Evolutionary conservation across 176 grass and related monocot species (phyloP), one percentile per base, ranked within the genome.

Genomic region (Cenchrus americanus): DNA sequence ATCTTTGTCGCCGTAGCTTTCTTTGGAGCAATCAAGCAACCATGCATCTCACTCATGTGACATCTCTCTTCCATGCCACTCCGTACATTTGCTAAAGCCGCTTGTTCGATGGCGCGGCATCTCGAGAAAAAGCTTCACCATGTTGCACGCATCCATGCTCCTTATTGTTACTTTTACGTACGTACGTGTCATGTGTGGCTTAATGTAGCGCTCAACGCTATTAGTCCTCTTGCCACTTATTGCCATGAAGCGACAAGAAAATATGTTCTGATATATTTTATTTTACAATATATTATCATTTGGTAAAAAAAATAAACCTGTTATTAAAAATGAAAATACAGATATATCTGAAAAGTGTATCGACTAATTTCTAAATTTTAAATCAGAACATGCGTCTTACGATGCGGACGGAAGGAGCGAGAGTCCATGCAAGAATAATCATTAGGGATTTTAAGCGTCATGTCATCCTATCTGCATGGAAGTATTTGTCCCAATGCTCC

Each of bases 1-100:
- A 49, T 78, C 59, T 65, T 79, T 79, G 76, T 64, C 26, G 60
- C 44, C 61, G 26, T 51, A 79, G 76, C 60, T 79, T 79, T 47
- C 60, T 65, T 79, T 64, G 59, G 47, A 49, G 76, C 75, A 71
- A 71, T 51, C 69, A 72, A 78, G 76, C 58, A 27, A 15, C 46
- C 69, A 73, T 73, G 47, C 15, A 32, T 63, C 75, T 23, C n/a
- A 18, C 76, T 78, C 22, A 78, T 64, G 60, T 30, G 58, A 18
- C 58, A 26, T 63, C 58, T 63, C 22, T 18, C n/a, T 62, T 62
- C 43, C 61, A 65, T 62, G 14, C 27, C 34, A 48, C 60, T 37
- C 34, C 34, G 34, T 47, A 71, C 69, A 80, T 51, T 51, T 62
- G 77, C 62, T 66, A 80, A 50, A 80, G 76, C 77, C 19, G 21